These are phyloP conservation scores for Acer campestre DNA, from an alignment of 345 rosid species.

Conservation along the genomic window DNA sequence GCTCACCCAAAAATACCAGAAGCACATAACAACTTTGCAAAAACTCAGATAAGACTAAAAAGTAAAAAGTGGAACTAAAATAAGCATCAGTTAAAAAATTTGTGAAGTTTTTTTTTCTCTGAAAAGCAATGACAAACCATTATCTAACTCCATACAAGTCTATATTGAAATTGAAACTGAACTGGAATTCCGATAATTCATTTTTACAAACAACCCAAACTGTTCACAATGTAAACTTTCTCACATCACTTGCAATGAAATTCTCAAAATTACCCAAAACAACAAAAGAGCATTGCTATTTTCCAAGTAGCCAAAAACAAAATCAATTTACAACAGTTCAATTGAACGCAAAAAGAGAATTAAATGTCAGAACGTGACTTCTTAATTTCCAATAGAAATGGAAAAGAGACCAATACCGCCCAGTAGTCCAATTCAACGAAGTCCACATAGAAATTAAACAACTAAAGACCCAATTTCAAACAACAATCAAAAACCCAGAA, in stretches of 20 bases:
- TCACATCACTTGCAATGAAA: neutral
- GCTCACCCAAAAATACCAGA: no score
- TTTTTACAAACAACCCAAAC: neutral
- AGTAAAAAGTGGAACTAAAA: neutral
- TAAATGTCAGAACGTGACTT: neutral
- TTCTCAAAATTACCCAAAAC: neutral
- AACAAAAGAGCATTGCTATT: neutral
- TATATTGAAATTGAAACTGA: neutral
- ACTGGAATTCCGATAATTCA: neutral
- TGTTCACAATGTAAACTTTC: neutral
- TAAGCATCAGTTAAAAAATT: neutral
- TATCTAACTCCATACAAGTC: neutral
- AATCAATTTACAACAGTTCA: neutral
- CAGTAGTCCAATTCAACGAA: no score
- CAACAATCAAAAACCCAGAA: neutral
- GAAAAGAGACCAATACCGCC: neutral
- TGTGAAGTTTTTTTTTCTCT: neutral
- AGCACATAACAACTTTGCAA: no score
- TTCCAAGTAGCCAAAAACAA: neutral
- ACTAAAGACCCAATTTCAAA: slow-evolving; percentile 1
- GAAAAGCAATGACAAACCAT: neutral
- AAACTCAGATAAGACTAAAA: neutral
- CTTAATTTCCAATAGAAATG: neutral
- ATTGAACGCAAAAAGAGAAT: neutral
- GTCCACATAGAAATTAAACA: no score